Evolutionary conservation across 306 rosid species (phyloP).

Genomic region (Rosa persica): DNA sequence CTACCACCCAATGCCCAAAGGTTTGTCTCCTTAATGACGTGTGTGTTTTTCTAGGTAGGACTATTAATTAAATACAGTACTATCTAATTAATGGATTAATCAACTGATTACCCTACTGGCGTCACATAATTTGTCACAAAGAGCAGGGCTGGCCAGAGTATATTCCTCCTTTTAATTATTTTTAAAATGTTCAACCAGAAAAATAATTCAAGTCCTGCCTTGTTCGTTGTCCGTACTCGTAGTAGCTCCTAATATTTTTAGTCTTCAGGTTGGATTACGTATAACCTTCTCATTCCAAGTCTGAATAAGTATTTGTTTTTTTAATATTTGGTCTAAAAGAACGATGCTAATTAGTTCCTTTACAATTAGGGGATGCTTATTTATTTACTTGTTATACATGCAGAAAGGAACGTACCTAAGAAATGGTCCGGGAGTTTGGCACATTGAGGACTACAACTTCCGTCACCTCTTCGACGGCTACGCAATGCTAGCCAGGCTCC

Average conservation of each 20-base stretch:
- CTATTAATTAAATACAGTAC: background rate
- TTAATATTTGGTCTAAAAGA: background rate
- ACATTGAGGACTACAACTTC: slow-evolving; percentile 78
- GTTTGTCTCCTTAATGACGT: background rate
- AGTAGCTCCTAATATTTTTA: background rate
- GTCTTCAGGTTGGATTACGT: background rate
- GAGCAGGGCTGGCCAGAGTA: background rate
- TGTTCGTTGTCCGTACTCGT: background rate
- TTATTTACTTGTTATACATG: slow-evolving; percentile 31
- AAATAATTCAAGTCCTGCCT: background rate
- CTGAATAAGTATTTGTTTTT: background rate
- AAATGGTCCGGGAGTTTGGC: slow-evolving; percentile 94
- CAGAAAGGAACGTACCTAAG: slow-evolving; percentile 94
- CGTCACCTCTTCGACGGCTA: slow-evolving; percentile 95
- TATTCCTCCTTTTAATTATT: slow-evolving; percentile 7
- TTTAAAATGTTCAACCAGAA: background rate
- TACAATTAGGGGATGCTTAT: background rate
- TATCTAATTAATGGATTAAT: background rate
- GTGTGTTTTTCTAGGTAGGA: background rate
- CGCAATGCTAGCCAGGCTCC: slow-evolving; percentile 72
- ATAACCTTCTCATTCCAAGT: background rate
- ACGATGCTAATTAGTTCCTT: background rate
- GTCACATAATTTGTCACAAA: slow-evolving; percentile 24
- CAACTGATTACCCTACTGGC: background rate
- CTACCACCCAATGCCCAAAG: background rate